Evolutionary conservation across 768 basidiomycete species (phyloP), one percentile per base, ranked within the genome.

Genomic region (Auricularia auricula-judae): DNA sequence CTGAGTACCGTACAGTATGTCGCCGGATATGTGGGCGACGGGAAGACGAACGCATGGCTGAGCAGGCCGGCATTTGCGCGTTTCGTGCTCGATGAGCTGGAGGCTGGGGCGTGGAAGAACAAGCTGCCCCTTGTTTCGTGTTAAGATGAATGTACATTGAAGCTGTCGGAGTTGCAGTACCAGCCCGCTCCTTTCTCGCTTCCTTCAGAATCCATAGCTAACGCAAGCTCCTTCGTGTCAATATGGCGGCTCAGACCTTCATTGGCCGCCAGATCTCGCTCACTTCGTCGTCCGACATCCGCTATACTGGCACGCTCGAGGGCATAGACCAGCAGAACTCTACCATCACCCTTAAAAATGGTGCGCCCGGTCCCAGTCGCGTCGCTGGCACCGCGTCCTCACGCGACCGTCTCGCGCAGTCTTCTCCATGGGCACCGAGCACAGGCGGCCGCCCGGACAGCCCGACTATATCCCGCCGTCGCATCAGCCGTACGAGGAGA

Each of bases 281-380:
- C 72, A 88, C 91, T 74, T 93, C 91, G 65, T 89, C 91, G 74
- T 91, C 89, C 62, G 92, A 92, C 83, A 89, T 93, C 66, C 87
- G 92, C 64, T 94, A 93, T 77, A 82, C 89, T 67, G 91, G 91
- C 66, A 91, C 90, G 67, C 80, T 94, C 59, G 89, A 89, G 61
- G 90, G 89, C 44, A 92, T 94, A 71, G 90, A 93, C 77, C 87
- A 91, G 39, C 82, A 78, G 66, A 88, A 88, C 61, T 91, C 89
- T 11, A 94, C 92, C 3, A 93, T 94, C 68, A 88, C 90, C 72
- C 82, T 93, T 43, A 89, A 88, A 36, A 91, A 92, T 81, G 91
- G 91, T 91, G 66, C 53, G 79, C 64, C 47, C 12, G 39, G 29
- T 66, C 33, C 33, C 36, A 35, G 33, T 35, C 35, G 29, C 35